Evolutionary conservation across 2,329 filamentous ascomycete species (phyloP).

Genomic region (Diaporthe destruens): DNA sequence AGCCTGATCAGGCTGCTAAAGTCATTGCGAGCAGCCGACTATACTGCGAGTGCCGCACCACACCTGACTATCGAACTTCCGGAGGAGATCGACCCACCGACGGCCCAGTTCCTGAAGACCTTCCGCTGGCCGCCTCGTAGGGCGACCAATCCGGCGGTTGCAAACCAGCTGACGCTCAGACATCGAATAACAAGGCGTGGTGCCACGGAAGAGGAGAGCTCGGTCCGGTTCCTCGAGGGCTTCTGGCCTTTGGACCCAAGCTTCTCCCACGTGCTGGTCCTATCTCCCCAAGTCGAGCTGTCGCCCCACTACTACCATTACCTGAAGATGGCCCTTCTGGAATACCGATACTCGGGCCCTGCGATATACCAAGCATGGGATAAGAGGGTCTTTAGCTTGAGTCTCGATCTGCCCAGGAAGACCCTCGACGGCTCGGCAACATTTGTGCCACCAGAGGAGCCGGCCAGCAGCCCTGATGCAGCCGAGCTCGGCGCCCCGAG

Average conservation of each 20-base stretch:
- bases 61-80: constrained; percentile 89
- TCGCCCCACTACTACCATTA: constrained; percentile 83
- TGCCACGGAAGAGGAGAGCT: constrained; percentile 76
- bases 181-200: constrained; percentile 76
- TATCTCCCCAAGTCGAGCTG: constrained; percentile 85
- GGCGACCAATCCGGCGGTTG: constrained; percentile 54
- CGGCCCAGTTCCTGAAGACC: constrained; percentile 70
- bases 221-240: constrained; percentile 83
- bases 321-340: constrained; percentile 80
- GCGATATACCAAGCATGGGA: constrained; percentile 60
- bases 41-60: constrained; percentile 75
- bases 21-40: constrained; percentile 82
- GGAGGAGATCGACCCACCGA: constrained; percentile 72
- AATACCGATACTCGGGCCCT: constrained; percentile 78
- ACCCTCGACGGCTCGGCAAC: constrained; percentile 70
- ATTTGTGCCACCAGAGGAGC: constrained; percentile 60
- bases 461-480: constrained; percentile 30
- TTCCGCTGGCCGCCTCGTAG: constrained; percentile 76
- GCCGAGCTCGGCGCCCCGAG: background rate
- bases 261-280: constrained; percentile 82
- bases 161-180: constrained; percentile 75
- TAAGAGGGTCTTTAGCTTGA: constrained; percentile 78
- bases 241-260: constrained; percentile 81
- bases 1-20: constrained; percentile 81
- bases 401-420: constrained; percentile 78